Base-by-base conservation (phyloP, 2,329 filamentous ascomycete genomes). In the Alternaria triticimaculans region DNA sequence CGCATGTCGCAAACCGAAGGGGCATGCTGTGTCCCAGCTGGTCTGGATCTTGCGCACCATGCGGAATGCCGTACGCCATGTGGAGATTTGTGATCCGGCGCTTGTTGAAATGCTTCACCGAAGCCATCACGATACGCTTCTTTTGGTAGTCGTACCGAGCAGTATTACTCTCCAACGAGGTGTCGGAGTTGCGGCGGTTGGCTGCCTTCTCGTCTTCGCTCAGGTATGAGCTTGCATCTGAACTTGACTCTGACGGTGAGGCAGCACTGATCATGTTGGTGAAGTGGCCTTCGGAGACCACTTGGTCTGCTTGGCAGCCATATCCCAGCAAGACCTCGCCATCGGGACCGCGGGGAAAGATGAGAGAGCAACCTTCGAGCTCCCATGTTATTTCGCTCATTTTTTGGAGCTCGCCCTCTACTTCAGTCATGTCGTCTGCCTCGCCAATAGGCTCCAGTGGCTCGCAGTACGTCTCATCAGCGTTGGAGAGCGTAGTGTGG, bases 401-500 rank as follows among this genome's bases (percentile, higher is more conserved):
- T 11, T 41, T 41, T 9, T 18, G 37, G 37, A 41, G 37, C 37
- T 41, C 37, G 8, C 37, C 37, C n/a, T 41, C n/a, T 6, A 18
- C n/a, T 41, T 41, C 37, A 11, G 37, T 41, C n/a, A 41, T 18
- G n/a, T 41, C n/a, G n/a, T 41, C 37, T 2, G 37, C 37, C 2
- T 41, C n/a, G 0, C 37, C 37, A 2, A 41, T 41, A 3, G 37
- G 37, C n/a, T 41, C 37, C 37, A 41, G 2, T 1, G n/a, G 5
- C 15, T 41, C 37, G 1, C 37, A 41, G 37, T 18, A 10, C 37
- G 15, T n/a, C 37, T 18, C 2, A 3, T n/a, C 8, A 41, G n/a
- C 15, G 1, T 0, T 3, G 1, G 37, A 41, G 2, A 41, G 37
- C 9, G 1, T 41, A 0, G 18, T 1, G n/a, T 41, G 0, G 1